Evolutionary conservation across 1,284 basidiomycete species (phyloP).

Genomic region (Chondrostereum purpureum): DNA sequence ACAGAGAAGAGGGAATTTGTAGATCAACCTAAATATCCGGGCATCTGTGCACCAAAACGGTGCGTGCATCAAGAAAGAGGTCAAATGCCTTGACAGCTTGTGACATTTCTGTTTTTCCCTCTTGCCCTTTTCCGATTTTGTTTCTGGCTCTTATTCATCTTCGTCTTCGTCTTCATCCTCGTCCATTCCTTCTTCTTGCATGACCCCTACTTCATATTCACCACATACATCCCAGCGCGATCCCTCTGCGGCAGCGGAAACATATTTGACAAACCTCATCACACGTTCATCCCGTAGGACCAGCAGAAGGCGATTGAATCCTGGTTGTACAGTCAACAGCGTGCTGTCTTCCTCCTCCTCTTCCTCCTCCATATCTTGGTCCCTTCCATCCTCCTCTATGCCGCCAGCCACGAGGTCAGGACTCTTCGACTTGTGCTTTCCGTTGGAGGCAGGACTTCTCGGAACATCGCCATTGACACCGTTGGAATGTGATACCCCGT

Average conservation of each 20-base stretch:
- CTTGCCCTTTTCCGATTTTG: background rate
- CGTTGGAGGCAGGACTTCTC: constrained; percentile 3
- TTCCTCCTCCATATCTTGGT: constrained; percentile 32
- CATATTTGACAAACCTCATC: constrained; percentile 90
- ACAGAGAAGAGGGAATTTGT: background rate
- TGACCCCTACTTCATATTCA: constrained; percentile 81
- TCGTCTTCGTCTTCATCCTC: constrained; percentile 11
- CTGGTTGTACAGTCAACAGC: constrained; percentile 83
- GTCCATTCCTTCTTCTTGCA: constrained; percentile 45
- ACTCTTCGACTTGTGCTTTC: constrained; percentile 2
- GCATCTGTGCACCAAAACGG: too few species aligned
- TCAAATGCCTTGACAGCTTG: too few species aligned
- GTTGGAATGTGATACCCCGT: constrained; percentile 13
- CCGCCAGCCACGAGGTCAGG: constrained; percentile 10
- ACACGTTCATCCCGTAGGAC: constrained; percentile 92
- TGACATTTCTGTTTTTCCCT: background rate
- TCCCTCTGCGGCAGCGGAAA: constrained; percentile 80
- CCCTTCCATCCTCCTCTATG: constrained; percentile 20
- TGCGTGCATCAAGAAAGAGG: too few species aligned
- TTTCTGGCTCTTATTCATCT: background rate
- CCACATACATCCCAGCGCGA: constrained; percentile 88
- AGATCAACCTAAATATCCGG: background rate
- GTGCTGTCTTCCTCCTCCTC: constrained; percentile 79
- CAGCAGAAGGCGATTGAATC: constrained; percentile 86
- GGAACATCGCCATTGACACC: constrained; percentile 24